These are phyloP conservation scores for Starmerella roubikii DNA, from an alignment of 805 yeast species.

Conservation along the genomic window DNA sequence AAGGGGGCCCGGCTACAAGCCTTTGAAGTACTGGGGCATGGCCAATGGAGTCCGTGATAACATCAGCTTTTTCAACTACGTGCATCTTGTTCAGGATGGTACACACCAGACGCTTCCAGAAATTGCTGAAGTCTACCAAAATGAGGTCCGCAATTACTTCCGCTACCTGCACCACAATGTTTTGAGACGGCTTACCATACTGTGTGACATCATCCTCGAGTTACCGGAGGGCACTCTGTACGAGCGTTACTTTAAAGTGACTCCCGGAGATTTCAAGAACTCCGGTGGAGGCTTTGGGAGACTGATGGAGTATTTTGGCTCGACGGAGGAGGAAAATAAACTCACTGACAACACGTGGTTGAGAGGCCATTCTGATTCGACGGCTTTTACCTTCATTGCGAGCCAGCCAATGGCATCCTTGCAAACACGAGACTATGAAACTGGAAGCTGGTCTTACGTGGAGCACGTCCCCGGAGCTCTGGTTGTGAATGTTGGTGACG, in stretches of 20 bases:
- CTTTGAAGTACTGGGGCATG: constrained; percentile 37
- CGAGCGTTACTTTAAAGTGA: constrained; percentile 28
- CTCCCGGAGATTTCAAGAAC: constrained; percentile 24
- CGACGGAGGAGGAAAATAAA: constrained; percentile 23
- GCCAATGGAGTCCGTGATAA: constrained; percentile 33
- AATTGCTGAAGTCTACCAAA: constrained; percentile 29
- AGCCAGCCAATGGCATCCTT: constrained; percentile 32
- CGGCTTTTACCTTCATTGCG: constrained; percentile 31
- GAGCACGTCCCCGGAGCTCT: constrained; percentile 28
- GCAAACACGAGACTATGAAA: constrained; percentile 22
- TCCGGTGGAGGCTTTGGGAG: constrained; percentile 33
- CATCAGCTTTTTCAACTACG: constrained; percentile 34
- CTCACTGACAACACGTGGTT: constrained; percentile 32
- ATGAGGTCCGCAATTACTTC: constrained; percentile 32
- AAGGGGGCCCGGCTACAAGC: constrained; percentile 37
- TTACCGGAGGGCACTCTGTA: constrained; percentile 36
- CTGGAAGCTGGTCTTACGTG: constrained; percentile 28
- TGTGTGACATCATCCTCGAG: constrained; percentile 35
- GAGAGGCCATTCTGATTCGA: constrained; percentile 37
- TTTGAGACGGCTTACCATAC: constrained; percentile 27
- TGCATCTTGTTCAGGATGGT: constrained; percentile 30
- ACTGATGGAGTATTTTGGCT: constrained; percentile 29
- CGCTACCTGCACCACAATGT: constrained; percentile 30
- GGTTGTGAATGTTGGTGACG: constrained; percentile 34
- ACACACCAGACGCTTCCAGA: constrained; percentile 31